Base-by-base conservation (phyloP, 2,329 filamentous ascomycete species). In the Penicillium brasilianum region DNA sequence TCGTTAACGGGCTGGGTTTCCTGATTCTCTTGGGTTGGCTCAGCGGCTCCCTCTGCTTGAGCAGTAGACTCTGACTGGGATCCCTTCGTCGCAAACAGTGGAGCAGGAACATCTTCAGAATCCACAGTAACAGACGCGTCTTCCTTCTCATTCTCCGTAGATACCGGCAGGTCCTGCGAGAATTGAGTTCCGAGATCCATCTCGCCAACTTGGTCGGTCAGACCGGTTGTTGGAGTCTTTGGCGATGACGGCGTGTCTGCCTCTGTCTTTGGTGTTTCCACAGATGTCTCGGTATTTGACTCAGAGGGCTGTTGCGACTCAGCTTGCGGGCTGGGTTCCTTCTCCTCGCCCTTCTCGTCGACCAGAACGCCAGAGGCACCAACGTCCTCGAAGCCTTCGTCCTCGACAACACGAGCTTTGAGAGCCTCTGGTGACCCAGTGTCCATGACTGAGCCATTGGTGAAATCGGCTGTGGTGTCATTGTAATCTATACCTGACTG, bases 301-400 rank as follows among this genome's bases (percentile, higher is more conserved):
- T 36, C 36, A 68, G 63, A 57, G 43, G 75, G 71, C 22, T 54
- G 14, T 39, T 62, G 37, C 13, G 59, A 28, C 43, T 60, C 53
- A 14, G 64, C 44, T 50, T 51, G 32, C 54, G 49, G 8, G 18
- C 43, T 50, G 46, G 51, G 36, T 49, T 60, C 60, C 22, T 78
- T 74, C 59, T 80, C 88, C 66, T 88, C 84, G 60, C 90, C 87
- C 1, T 85, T 86, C 54, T 91, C 89, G 63, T 93, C 90, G 18
- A 86, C 87, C 69, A 92, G 85, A 61, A 92, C 90, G 32, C 88
- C 89, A 49, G 86, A 85, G 25, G 83, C 82, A 49, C 82, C 82
- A 10, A 98, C 93, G 76, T 97, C 93, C 75, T 99, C 95, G 71
- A 97, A 98, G 0, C 91, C 92, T 73, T 98, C 95, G 65, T 95